Evolutionary conservation across 306 rosid genomes (phyloP).

Genomic region (Begonia peltatifolia): DNA sequence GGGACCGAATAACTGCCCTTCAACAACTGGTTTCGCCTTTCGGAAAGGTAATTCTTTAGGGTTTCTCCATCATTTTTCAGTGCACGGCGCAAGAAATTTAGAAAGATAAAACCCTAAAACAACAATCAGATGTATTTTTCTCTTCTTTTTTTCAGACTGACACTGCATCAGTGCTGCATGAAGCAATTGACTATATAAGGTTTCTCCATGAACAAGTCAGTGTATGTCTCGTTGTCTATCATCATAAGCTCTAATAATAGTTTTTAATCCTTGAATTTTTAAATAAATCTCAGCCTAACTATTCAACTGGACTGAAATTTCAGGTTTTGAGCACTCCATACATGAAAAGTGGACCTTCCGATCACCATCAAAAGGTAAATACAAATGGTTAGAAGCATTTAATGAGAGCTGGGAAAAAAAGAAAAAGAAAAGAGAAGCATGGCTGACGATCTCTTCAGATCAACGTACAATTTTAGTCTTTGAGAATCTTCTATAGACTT

Average conservation of each 20-base stretch:
- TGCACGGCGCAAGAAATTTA: no score
- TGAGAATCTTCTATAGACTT: no score
- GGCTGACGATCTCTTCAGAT: no score
- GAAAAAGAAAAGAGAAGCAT: no score
- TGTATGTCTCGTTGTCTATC: constrained; percentile 36
- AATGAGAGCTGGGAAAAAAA: no score
- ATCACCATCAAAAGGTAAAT: constrained; percentile 47
- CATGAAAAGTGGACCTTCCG: constrained; percentile 43
- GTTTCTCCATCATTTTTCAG: constrained; percentile 9
- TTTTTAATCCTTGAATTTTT: no score
- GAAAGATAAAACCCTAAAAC: no score
- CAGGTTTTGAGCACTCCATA: constrained; percentile 81
- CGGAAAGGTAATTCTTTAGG: constrained; percentile 68
- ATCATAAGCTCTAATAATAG: no score
- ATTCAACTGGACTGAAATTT: constrained; percentile 7
- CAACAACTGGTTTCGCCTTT: constrained; percentile 99
- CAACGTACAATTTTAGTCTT: no score
- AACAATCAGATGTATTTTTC: not conserved
- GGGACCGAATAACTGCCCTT: constrained; percentile 99
- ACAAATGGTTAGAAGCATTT: no score
- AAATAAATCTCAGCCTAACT: not conserved
- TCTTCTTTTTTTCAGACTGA: constrained; percentile 53
- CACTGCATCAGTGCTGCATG: constrained; percentile 97
- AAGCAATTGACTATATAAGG: constrained; percentile 94
- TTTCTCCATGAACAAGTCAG: constrained; percentile 93